Percentiles rank a stretch among this genome's conserved stretches.
Evolutionary conservation across 1,139 yeast genomes (phyloP).

Genomic region (Sugiyamaella castrensis): DNA sequence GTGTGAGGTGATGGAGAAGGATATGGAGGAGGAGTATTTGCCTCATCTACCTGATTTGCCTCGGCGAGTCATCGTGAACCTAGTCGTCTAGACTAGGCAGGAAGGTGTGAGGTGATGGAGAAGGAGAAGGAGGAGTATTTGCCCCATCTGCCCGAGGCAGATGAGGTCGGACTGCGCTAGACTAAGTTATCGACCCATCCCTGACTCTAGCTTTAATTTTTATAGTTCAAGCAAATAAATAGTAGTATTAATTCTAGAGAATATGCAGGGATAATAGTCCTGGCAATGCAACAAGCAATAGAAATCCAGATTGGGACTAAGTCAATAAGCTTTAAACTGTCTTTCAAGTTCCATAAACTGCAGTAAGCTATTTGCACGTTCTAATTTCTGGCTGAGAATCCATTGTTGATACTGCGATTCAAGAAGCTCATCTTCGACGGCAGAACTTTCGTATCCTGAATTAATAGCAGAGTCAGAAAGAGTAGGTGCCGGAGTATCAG

Average conservation of each 20-base stretch:
- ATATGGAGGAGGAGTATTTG: background rate
- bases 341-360: constrained; percentile 28
- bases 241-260: background rate
- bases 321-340: constrained; percentile 18
- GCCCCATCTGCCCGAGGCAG: no score
- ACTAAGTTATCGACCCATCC: no score
- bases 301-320: no score
- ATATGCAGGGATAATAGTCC: background rate
- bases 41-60: no score
- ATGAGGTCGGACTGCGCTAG: no score
- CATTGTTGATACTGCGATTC: constrained; percentile 21
- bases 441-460: background rate
- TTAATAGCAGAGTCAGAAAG: background rate
- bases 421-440: constrained; percentile 3
- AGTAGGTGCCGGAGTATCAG: background rate
- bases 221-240: background rate
- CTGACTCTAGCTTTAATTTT: background rate
- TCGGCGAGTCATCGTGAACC: no score
- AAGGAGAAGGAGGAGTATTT: background rate
- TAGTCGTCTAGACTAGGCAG: no score
- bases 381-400: constrained; percentile 20
- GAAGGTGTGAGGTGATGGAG: no score
- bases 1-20: no score
- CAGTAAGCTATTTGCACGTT: constrained; percentile 21
- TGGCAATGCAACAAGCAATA: no score